phyloP scores from a whole-genome alignment of 2,329 filamentous ascomycete genomes.

The Apiospora aurea region DNA sequence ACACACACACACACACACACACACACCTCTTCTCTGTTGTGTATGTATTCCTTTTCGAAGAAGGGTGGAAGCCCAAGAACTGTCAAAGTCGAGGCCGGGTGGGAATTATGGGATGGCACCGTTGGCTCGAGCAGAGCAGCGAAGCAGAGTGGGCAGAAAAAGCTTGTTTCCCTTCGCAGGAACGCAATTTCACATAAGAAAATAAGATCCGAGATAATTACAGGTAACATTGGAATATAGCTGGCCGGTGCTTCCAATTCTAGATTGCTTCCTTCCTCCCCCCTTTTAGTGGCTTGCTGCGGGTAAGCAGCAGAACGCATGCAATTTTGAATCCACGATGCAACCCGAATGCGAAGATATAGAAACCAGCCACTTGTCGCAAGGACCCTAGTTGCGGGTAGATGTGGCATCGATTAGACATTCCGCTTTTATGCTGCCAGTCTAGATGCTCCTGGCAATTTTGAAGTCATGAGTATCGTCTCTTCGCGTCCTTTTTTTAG shows the following conservation, averaged over 20 bases:
- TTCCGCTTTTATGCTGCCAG: background rate
- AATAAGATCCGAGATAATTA: conserved; percentile 5
- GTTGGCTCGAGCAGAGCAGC: background rate
- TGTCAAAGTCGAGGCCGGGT: background rate
- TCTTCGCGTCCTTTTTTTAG: background rate
- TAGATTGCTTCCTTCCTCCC: background rate
- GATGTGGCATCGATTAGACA: background rate
- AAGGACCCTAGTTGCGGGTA: background rate
- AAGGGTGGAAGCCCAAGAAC: background rate
- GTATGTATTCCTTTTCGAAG: no score
- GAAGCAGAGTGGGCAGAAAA: background rate
- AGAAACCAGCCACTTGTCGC: background rate
- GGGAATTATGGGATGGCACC: conserved; percentile 3
- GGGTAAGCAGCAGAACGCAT: background rate
- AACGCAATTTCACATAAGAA: background rate
- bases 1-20: background rate
- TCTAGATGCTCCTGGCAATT: background rate
- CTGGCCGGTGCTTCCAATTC: conserved; percentile 10
- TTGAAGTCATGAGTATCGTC: background rate
- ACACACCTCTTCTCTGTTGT: background rate
- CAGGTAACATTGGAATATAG: background rate
- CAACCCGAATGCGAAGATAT: background rate
- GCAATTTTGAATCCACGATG: background rate
- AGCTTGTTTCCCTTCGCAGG: conserved; percentile 5
- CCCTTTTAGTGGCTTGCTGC: no score